Base-by-base conservation (phyloP, 2,329 filamentous ascomycete species). In the Incumbomyces delicatus region DNA sequence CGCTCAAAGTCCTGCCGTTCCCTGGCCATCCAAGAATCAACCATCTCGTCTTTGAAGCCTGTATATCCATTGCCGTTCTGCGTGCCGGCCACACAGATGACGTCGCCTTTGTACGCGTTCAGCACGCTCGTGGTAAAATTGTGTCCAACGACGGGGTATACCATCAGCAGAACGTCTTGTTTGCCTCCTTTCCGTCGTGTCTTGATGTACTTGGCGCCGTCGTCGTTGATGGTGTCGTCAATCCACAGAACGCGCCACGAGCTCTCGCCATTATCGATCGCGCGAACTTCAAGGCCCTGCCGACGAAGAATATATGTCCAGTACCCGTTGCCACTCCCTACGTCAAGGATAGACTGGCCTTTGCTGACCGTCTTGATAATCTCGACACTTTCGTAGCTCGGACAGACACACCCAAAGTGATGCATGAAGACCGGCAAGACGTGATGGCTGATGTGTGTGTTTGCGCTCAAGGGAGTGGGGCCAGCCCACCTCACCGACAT, bases 1-100 rank as follows among this genome's bases (percentile, higher is more conserved):
- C 76, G 74, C 41, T 72, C 70, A 75, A 80, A 87, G 1, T 67
- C 69, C 20, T 58, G 61, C 55, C 77, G 72, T 20, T 55, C 45
- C 35, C 40, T 32, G 58, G 81, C 75, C 66, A 87, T 79, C 68
- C 78, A 87, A 57, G 80, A 73, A 55, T 81, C 80, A 61, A 85
- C 77, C 18, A 74, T 79, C 62, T 74, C 66, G 53, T 74, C 69
- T 45, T 68, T 72, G 61, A 87, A 87, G 0, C 75, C 80, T 0
- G 84, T 88, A 60, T 85, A 87, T 1, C 83, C 81, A 61, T 85
- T 87, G 16, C 65, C 64, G 60, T 87, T 87, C 65, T 87, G 83
- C 17, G 84, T 86, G 16, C 83, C 83, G 1, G 82, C 83, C 12
- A 85, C 77, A n/a, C 82, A 77, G 42, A 87, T 70, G 2, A 74